Evolutionary conservation across 257 asterid genomes (phyloP), one percentile per base, ranked within the genome.

Genomic region (Voacanga thouarsii): DNA sequence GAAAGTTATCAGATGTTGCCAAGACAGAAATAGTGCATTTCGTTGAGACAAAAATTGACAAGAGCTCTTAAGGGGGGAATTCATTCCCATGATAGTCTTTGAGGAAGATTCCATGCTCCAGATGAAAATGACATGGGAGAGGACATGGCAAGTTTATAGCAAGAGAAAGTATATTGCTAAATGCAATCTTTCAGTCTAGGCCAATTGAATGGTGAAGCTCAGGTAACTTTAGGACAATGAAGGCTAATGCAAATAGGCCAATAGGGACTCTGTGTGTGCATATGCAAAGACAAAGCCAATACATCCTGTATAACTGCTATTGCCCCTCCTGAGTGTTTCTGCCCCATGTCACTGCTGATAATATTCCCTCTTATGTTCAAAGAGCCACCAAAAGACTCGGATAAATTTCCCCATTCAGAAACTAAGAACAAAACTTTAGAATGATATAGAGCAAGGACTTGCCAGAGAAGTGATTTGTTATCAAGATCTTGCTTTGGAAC

Each of bases 401-500:
- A 37, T 5, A 41, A 68, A 33, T 11, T 12, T 51, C 43, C 50
- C 80, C 63, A 71, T 71, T 59, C 24, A 37, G 72, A 63, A 45
- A 75, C 74, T 37, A 16, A 14, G 72, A 61, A 63, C 69, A 37
- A 30, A 15, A 14, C 59, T 57, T 11, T 21, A 84, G 55, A 68
- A 71, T 53, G 63, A 75, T 57, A 70, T 57, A 71, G 75, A 85
- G 77, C 43, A 49, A 81, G 76, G 66, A 84, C 91, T 87, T 87
- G 82, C 98, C 98, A 94, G 77, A 93, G 78, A 79, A 96, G 97
- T 78, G 98, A 92, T 86, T 88, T 89, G 83, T 93, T 96, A 86
- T 96, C 99, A 87, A 96, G 89, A 43, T 96, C 99, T 87, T 92
- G 97, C 87, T 96, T 96, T 74, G 98, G 97, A 61, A 96, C 99